Base-by-base conservation (phyloP, 441 rosid species). In the Dalechampia spathulata region DNA sequence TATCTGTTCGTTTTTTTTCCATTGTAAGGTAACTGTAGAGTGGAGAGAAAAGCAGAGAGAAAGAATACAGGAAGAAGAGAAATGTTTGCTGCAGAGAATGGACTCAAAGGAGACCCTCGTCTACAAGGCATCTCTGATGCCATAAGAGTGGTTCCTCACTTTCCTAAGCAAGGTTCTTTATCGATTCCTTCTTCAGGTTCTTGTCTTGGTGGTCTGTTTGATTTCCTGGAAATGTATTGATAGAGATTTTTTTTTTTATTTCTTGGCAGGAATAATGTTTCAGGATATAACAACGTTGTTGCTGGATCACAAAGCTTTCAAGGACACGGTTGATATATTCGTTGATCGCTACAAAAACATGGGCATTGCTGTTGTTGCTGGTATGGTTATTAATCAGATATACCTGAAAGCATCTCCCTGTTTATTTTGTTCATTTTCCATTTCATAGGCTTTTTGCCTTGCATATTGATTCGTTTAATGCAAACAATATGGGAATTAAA, bases 351-450 rank as follows among this genome's bases (percentile, higher is more conserved):
- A 92, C 70, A 82, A 83, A 61, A 74, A 85, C 75, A 85, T 86
- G 99, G 77, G 54, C 68, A 78, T 93, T 62, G 85, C 96, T 73
- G 88, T 78, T n/a, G 99, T 93, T 55, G 97, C 99, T 60, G 99
- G 99, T 89, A 75, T 39, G 11, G 2, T n/a, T n/a, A n/a, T n/a
- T 27, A 6, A 15, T n/a, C 20, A 16, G 23, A 30, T 25, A 45
- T 27, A 3, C 8, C 34, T 30, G 5, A 4, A 3, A 3, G 4
- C 5, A 30, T 30, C 8, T 30, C 34, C 34, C 8, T 30, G 8
- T 8, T 30, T 3, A 30, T n/a, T n/a, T n/a, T n/a, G n/a, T n/a
- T n/a, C n/a, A n/a, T n/a, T n/a, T n/a, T n/a, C n/a, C n/a, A n/a
- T n/a, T n/a, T n/a, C n/a, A n/a, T n/a, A n/a, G n/a, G n/a, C n/a